Base-by-base conservation (phyloP, 2,329 filamentous ascomycete genomes). In the Aspergillus versicolor region DNA sequence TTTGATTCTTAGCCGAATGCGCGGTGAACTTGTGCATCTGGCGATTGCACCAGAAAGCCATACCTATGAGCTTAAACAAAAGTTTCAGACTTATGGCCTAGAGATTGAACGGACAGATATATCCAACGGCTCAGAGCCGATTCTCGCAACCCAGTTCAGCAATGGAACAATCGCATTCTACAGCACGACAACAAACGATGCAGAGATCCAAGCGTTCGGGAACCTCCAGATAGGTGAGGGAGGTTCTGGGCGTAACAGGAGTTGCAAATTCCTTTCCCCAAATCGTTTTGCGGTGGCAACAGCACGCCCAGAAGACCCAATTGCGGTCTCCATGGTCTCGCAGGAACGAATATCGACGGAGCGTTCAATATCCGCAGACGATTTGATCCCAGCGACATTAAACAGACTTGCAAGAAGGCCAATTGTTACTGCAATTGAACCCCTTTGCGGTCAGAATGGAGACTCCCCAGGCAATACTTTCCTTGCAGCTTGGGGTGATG, bases 401-500 rank as follows among this genome's bases (percentile, higher is more conserved):
- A 55, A 65, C 43, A 63, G 67, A 11, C 58, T 53, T 34, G 53
- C 52, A 42, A 57, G 52, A 42, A 69, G 66, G 40, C 58, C 67
- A 27, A 67, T 67, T 48, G 62, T 76, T 49, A 69, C 75, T 61
- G 66, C 66, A 59, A 72, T 79, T 42, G 69, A 70, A 13, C 71
- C 75, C 19, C 64, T 79, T 13, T 65, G 68, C 50, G 57, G 63
- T 12, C 61, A 67, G 21, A 42, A 58, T 1, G 56, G 58, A 11
- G 66, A 60, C 4, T 69, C 66, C 17, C 63, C 75, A 4, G 81
- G 81, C 2, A 72, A 83, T 46, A 70, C 84, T 0, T 87, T 88
- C 57, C 72, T 88, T 2, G 82, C 82, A 32, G 84, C 84, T 8
- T 84, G 83, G 67, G 83, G 84, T 51, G 83, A 87, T 65, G 82